Conservation (phyloP, 2,329 filamentous ascomycete genomes). For the Neonectria coccinea region DNA sequence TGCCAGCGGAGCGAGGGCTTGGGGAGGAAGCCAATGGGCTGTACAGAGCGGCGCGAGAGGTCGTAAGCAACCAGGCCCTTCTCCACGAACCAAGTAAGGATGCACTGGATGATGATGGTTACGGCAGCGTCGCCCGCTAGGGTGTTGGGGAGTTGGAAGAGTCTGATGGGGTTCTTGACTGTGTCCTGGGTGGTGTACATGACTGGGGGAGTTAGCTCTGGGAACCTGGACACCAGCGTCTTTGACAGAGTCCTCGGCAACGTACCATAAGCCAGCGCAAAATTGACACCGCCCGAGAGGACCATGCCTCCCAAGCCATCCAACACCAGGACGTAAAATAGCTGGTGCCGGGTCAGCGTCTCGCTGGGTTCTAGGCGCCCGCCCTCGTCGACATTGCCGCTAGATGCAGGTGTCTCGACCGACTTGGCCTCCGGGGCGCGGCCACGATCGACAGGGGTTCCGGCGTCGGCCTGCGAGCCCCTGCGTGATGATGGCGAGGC, state of each 20-base stretch:
- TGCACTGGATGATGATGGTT: constrained; percentile 63
- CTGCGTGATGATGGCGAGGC: constrained; percentile 27
- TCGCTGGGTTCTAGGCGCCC: constrained; percentile 50
- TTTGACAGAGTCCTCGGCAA: neutral
- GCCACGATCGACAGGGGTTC: constrained; percentile 25
- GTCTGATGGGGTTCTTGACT: constrained; percentile 54
- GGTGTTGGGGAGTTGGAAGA: constrained; percentile 64
- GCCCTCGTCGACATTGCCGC: neutral
- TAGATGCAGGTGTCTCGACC: constrained; percentile 1
- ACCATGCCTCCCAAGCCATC: constrained; percentile 59
- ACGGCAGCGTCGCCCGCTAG: constrained; percentile 61
- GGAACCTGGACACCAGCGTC: too few species aligned
- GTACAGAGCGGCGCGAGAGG: constrained; percentile 57
- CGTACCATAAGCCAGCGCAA: constrained; percentile 61
- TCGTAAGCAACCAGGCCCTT: constrained; percentile 61
- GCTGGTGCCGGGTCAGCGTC: constrained; percentile 54
- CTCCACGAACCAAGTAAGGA: constrained; percentile 65
- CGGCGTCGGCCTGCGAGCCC: constrained; percentile 22
- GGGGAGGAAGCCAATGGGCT: constrained; percentile 59
- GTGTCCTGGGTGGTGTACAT: constrained; percentile 60
- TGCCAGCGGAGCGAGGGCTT: constrained; percentile 50
- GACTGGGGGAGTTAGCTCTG: constrained; percentile 46
- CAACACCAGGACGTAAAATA: constrained; percentile 61
- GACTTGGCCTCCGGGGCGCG: neutral
- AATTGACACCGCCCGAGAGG: constrained; percentile 62